Evolutionary conservation across 441 rosid species (phyloP), one percentile per base, ranked within the genome.

Genomic region (Breynia disticha): DNA sequence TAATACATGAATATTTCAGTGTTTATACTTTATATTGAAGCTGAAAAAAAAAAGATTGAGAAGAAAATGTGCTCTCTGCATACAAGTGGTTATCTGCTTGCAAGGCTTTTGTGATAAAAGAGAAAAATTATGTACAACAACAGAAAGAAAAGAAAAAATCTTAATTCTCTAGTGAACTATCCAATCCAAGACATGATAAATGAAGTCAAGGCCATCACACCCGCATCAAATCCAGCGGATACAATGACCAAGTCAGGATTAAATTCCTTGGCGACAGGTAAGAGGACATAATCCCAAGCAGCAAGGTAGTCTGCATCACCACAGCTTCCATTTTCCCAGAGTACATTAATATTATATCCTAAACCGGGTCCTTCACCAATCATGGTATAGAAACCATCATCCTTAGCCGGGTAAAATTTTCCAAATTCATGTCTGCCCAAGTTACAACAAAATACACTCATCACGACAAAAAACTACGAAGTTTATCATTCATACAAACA

Each of bases 171-270:
- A 28, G 35, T 28, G 35, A 28, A 28, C 35, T 28, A 28, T 28
- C 1, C 8, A 28, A 28, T 28, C 35, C 8, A 28, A 28, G 35
- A 28, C 35, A 28, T 9, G 35, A 3, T 28, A 66, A 53, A 57
- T 9, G 35, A 32, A 35, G 35, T 46, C 19, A 11, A 9, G 59
- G 45, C 16, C 19, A 57, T 52, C 65, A 66, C 60, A 88, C 98
- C 98, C 82, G 98, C 96, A 82, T 93, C 98, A 71, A 88, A 93
- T 67, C 97, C 98, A 18, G 97, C 98, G 60, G 96, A 93, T 45
- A 93, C 50, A 24, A 93, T 55, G 35, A 93, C 69, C 65, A 93
- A 69, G 66, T 89, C 90, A 0, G 99, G 99, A 62, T 72, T 70
- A 48, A 84, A 93, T 60, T 89, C 83, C 72, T 73, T 83, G 2